These are phyloP conservation scores for Blastobotrys elegans DNA, from an alignment of 1,139 yeast genomes.

Conservation along the genomic window DNA sequence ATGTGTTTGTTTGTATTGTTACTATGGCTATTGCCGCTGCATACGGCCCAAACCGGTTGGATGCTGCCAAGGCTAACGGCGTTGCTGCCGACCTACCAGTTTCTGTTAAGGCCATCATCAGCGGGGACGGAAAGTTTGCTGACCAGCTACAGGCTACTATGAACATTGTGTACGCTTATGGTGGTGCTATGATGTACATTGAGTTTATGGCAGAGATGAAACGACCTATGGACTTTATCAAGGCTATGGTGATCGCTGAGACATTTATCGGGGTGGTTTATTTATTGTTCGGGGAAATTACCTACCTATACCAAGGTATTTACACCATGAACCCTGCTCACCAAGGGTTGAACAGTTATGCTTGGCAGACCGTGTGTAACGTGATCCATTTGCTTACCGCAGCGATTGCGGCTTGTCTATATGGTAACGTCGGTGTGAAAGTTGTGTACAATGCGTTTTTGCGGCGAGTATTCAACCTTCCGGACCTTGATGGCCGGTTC, in stretches of 20 bases:
- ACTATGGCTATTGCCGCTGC: constrained; percentile 40
- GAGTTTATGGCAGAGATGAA: constrained; percentile 46
- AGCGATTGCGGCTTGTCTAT: constrained; percentile 42
- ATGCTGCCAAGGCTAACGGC: constrained; percentile 29
- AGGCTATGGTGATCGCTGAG: constrained; percentile 44
- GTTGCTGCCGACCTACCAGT: constrained; percentile 20
- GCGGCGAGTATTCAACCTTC: constrained; percentile 32
- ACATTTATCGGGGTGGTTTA: constrained; percentile 38
- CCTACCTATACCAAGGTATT: constrained; percentile 43
- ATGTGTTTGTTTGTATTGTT: constrained; percentile 38
- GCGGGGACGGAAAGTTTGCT: constrained; percentile 30
- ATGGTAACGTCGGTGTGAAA: constrained; percentile 44
- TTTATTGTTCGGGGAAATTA: constrained; percentile 40
- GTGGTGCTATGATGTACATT: constrained; percentile 44
- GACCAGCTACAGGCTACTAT: constrained; percentile 38
- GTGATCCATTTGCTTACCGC: constrained; percentile 38
- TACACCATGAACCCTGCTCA: constrained; percentile 41
- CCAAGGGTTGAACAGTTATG: constrained; percentile 37
- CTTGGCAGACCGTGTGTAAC: constrained; percentile 41
- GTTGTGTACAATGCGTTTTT: constrained; percentile 39
- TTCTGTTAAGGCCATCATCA: constrained; percentile 26
- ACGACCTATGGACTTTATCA: constrained; percentile 44
- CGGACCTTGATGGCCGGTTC: constrained; percentile 31
- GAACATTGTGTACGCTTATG: constrained; percentile 45
- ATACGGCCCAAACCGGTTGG: constrained; percentile 35